Evolutionary conservation across 441 rosid species (phyloP), one percentile per base, ranked within the genome.

Genomic region (Populus trichocarpa): DNA sequence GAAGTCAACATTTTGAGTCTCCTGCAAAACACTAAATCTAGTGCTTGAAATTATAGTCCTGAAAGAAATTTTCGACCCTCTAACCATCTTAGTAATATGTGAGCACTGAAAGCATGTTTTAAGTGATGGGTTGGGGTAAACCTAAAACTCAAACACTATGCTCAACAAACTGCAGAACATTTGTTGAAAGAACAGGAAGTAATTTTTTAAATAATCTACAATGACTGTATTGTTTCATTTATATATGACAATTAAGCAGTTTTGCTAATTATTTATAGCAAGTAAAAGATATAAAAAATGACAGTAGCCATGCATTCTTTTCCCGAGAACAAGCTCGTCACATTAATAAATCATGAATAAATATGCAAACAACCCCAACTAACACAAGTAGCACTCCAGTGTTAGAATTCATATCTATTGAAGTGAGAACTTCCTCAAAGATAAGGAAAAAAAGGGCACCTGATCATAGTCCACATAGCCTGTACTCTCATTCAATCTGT

Each of bases 401-500:
- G 57, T 8, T 26, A 61, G 57, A 73, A 6, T 28, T 59, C 72
- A 16, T 33, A 75, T 20, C 65, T 11, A 9, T 18, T 66, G 20
- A 73, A 36, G 10, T 57, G 50, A 38, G 20, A 78, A 46, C 8
- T 75, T 40, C 67, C 57, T 40, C 69, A 67, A 20, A 28, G 70
- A 12, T 12, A 69, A 76, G 23, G 53, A 75, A 69, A 53, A 28
- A 63, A 23, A 53, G 71, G 70, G 20, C 85, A 93, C 99, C 99
- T 92, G 99, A 25, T 93, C 97, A 59, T 95, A 95, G 82, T 95
- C 97, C 72, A 95, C 92, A 81, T 89, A 95, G 53, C 98, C 98
- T 6, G 99, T 92, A 83, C 71, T 90, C 87, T 95, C 99, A 70
- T 95, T 77, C 83, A 95, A 86, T 89, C 99, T 90, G 78, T 95